phyloP scores from a whole-genome alignment of 306 rosid genomes.

The Albizia julibrissin region DNA sequence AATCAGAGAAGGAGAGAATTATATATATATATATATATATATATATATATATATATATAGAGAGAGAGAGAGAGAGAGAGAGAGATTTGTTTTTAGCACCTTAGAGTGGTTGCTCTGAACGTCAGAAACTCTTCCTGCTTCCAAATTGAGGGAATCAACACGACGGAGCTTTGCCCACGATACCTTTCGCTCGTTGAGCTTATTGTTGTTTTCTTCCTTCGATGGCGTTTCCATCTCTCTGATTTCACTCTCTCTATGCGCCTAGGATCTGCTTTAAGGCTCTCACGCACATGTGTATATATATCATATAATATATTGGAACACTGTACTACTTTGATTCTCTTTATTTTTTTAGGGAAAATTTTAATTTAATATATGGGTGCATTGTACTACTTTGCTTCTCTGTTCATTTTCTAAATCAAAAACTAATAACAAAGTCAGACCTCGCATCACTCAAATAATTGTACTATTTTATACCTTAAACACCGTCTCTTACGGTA shows the following conservation, averaged over 20 bases:
- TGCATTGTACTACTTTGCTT: not conserved
- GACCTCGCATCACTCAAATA: slow-evolving; percentile 33
- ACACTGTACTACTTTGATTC: not conserved
- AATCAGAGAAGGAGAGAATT: too few species aligned
- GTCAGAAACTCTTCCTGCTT: slow-evolving; percentile 73
- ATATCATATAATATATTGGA: not conserved
- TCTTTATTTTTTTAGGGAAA: too few species aligned
- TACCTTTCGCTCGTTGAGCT: slow-evolving; percentile 41
- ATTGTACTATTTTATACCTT: slow-evolving; percentile 11
- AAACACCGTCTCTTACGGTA: not conserved
- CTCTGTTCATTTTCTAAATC: slow-evolving; percentile 22
- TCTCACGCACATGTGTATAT: not conserved
- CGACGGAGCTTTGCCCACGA: slow-evolving; percentile 81
- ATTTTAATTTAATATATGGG: too few species aligned
- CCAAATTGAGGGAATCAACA: slow-evolving; percentile 76
- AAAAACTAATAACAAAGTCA: slow-evolving; percentile 12
- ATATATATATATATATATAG: too few species aligned
- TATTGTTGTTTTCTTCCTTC: not conserved
- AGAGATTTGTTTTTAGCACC: not conserved
- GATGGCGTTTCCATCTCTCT: not conserved
- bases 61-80: too few species aligned
- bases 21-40: too few species aligned
- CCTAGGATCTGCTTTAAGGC: not conserved
- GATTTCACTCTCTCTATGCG: not conserved
- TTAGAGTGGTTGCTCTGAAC: slow-evolving; percentile 19